These are phyloP conservation scores for Vigna hirtella DNA, from an alignment of 306 rosid species.

Conservation along the genomic window DNA sequence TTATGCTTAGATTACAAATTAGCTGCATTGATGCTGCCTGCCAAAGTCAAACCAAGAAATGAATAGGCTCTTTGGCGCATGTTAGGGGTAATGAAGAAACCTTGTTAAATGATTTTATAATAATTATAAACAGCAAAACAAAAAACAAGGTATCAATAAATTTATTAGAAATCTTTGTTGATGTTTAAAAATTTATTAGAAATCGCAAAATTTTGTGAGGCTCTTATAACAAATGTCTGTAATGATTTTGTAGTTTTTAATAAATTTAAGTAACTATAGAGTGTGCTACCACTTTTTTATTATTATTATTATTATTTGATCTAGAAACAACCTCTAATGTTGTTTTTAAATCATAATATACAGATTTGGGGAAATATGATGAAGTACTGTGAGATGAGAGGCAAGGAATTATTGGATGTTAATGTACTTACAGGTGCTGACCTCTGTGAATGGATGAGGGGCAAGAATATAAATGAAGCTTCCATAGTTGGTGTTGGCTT, in stretches of 20 bases:
- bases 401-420: conserved; percentile 75
- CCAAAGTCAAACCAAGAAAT: conserved; percentile 23
- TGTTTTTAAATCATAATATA: conserved; percentile 28
- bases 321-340: background rate
- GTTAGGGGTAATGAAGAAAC: background rate
- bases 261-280: no score
- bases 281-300: no score
- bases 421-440: conserved; percentile 58
- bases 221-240: no score
- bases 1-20: conserved; percentile 30
- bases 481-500: conserved; percentile 66
- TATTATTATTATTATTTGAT: no score
- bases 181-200: no score
- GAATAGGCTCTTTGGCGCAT: background rate
- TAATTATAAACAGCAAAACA: background rate
- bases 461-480: conserved; percentile 58
- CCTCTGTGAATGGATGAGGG: conserved; percentile 68
- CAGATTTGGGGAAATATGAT: conserved; percentile 84
- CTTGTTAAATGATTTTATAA: background rate
- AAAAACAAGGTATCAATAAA: background rate
- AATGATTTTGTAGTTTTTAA: no score
- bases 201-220: no score
- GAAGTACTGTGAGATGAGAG: conserved; percentile 71
- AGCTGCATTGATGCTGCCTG: background rate
- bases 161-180: no score